Base-by-base conservation (phyloP, 2,329 filamentous ascomycete genomes). In the Amesomyces nigricolor region DNA sequence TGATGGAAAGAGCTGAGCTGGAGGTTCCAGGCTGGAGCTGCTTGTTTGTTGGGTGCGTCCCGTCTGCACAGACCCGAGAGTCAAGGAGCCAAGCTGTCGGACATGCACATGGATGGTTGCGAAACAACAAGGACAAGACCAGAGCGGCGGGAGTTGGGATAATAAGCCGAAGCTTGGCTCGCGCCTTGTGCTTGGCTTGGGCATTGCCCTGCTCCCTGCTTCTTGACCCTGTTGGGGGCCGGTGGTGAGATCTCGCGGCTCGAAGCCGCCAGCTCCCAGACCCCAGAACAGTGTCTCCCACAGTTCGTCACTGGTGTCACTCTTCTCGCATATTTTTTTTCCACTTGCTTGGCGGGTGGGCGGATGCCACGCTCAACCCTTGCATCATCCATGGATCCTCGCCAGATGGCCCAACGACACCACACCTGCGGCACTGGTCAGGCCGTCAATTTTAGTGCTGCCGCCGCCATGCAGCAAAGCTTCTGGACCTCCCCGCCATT, bases 321-420 rank as follows among this genome's bases (percentile, higher is more conserved):
- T 52, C 49, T 50, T 48, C 39, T 53, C 52, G 52, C 57, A 61
- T 58, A 49, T 35, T 48, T 56, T 62, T 59, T 57, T 57, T 49
- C 56, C 50, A 39, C 42, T 44, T 8, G 53, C 60, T 62, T 62
- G 60, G 60, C 60, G 38, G 38, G 56, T 54, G 52, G 58, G 53
- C 58, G 50, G 55, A 49, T 61, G 57, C 47, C 22, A 54, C 55
- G 35, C 47, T 54, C 14, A 6, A 50, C 38, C 51, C 58, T 48
- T 54, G 46, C 50, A 38, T 14, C 16, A 46, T 32, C 10, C 17
- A 19, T 26, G 22, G 22, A 26, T 26, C 4, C 17, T 19, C 30
- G 22, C 40, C 10, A 19, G 19, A 52, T 51, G 50, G 39, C 43
- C 37, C 43, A 43, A 51, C 46, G 51, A 47, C 37, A 53, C 38